These are phyloP conservation scores for Ochetophila trinervis DNA, from an alignment of 306 rosid species.

Conservation along the genomic window DNA sequence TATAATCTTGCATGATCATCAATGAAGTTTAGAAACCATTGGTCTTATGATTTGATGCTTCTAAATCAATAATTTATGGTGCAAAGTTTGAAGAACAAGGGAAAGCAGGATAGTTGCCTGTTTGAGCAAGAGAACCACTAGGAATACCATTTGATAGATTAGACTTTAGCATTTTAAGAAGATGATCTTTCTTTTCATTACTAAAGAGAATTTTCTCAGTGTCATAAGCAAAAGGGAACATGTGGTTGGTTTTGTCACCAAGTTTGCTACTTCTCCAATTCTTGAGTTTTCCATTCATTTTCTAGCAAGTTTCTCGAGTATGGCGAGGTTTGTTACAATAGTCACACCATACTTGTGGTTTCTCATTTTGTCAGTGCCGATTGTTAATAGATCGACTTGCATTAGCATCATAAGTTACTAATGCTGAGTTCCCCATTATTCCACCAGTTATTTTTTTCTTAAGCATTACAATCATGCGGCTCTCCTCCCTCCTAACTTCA, in stretches of 20 bases:
- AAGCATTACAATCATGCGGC: background rate
- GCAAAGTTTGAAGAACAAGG: background rate
- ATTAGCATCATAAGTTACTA: background rate
- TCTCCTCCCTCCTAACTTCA: background rate
- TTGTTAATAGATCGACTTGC: background rate
- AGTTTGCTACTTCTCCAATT: background rate
- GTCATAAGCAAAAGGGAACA: background rate
- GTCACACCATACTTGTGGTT: too few relatives aligned
- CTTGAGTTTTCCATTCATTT: background rate
- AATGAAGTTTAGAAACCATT: background rate
- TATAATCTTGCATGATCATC: background rate
- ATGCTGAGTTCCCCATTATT: background rate
- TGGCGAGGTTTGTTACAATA: conserved; percentile 3
- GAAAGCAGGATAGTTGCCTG: background rate
- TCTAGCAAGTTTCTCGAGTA: background rate
- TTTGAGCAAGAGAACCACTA: background rate
- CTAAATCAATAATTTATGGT: background rate
- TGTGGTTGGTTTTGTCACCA: background rate
- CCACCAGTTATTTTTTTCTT: background rate
- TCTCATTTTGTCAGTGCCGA: background rate
- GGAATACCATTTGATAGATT: background rate
- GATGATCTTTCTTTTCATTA: conserved; percentile 2
- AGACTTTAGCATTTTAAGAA: background rate
- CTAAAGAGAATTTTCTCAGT: background rate
- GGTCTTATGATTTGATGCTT: conserved; percentile 1